phyloP scores from a whole-genome alignment of 2,329 filamentous ascomycete genomes.

The Cercospora beticola region DNA sequence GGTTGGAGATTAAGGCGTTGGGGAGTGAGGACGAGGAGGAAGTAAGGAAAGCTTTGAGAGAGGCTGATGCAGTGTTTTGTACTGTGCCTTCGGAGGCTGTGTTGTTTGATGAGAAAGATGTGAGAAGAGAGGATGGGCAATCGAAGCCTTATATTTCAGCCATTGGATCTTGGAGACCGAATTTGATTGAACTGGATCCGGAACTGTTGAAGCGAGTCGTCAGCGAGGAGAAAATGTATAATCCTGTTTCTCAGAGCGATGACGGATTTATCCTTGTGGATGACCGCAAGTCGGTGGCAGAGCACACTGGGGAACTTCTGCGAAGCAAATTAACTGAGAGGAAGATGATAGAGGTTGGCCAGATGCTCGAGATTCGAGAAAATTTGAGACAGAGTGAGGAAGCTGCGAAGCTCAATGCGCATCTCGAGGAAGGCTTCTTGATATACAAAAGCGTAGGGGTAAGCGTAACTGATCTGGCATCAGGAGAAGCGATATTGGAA shows the following conservation, averaged over 20 bases:
- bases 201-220: conserved; percentile 39
- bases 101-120: conserved; percentile 41
- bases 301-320: conserved; percentile 51
- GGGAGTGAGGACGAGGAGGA: conserved; percentile 22
- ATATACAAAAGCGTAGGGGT: conserved; percentile 55
- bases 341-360: conserved; percentile 47
- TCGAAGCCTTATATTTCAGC: conserved; percentile 32
- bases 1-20: background rate
- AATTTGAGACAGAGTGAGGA: conserved; percentile 11
- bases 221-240: conserved; percentile 1
- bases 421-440: conserved; percentile 41
- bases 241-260: background rate
- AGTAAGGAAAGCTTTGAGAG: conserved; percentile 30
- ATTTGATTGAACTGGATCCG: conserved; percentile 53
- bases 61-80: conserved; percentile 50
- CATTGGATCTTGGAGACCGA: conserved; percentile 35
- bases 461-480: conserved; percentile 52
- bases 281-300: conserved; percentile 43
- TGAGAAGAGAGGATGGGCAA: conserved; percentile 3
- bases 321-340: conserved; percentile 40
- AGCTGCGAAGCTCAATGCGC: conserved; percentile 15
- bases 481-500: conserved; percentile 20
- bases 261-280: conserved; percentile 31
- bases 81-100: conserved; percentile 50
- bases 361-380: conserved; percentile 33